Evolutionary conservation across 768 basidiomycete species (phyloP).

Genomic region (Tylopilus intermedius): DNA sequence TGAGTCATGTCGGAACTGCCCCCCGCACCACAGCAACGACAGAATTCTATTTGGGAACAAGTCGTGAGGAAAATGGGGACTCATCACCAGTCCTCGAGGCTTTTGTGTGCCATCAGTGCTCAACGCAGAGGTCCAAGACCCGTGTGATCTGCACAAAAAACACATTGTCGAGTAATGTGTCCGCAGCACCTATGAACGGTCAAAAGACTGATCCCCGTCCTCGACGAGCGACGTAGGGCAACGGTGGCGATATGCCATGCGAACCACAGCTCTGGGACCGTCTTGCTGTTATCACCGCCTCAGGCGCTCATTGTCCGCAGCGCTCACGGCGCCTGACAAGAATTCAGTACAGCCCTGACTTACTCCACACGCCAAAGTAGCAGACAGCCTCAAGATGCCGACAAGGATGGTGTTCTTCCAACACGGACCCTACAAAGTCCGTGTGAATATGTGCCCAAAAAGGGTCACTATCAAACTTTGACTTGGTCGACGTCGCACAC

Average conservation of each 20-base stretch:
- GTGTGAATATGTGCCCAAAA: slow-evolving; percentile 10
- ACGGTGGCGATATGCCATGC: not conserved
- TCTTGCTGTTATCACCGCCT: slow-evolving; percentile 1
- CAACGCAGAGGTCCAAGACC: not conserved
- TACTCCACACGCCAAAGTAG: not conserved
- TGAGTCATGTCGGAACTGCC: too few relatives aligned
- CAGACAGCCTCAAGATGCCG: not conserved
- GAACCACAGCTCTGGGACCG: not conserved
- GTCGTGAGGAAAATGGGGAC: too few relatives aligned
- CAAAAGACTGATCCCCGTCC: not conserved
- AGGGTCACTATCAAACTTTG: slow-evolving; percentile 19
- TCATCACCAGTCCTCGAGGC: not conserved
- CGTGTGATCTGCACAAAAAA: not conserved
- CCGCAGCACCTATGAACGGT: not conserved
- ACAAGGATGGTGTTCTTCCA: not conserved
- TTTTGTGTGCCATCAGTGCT: not conserved
- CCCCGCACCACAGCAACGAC: too few relatives aligned
- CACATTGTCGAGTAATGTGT: not conserved
- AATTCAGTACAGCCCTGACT: slow-evolving; percentile 2
- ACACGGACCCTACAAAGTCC: not conserved
- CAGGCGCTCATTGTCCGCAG: not conserved
- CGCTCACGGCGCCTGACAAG: not conserved
- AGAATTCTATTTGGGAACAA: too few relatives aligned
- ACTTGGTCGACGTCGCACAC: slow-evolving; percentile 31
- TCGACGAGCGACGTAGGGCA: not conserved